Percentiles rank a stretch among this genome's conserved stretches.
Conservation (phyloP, 2,329 filamentous ascomycete species). For the Calonectria fujianensis region DNA sequence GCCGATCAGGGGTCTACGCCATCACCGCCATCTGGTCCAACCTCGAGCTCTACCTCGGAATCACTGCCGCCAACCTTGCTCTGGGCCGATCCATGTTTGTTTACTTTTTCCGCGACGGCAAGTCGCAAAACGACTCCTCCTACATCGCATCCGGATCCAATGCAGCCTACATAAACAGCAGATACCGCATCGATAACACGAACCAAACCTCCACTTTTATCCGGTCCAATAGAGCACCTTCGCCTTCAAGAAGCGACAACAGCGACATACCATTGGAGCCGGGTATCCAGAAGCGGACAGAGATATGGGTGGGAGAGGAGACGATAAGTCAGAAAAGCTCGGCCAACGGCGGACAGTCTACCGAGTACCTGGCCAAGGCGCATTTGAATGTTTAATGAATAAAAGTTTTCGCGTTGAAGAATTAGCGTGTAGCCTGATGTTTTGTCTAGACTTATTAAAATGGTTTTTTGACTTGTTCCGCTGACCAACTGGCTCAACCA, state of each 20-base stretch:
- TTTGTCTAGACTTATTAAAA: no score
- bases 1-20: slow-evolving; percentile 54
- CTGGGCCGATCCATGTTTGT: slow-evolving; percentile 49
- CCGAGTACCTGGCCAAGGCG: background rate
- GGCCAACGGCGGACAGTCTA: background rate
- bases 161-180: slow-evolving; percentile 35
- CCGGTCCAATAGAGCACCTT: slow-evolving; percentile 28
- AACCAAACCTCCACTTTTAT: slow-evolving; percentile 28
- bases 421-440: background rate
- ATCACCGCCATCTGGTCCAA: slow-evolving; percentile 63
- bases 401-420: background rate
- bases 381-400: background rate
- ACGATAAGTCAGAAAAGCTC: background rate
- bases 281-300: slow-evolving; percentile 30
- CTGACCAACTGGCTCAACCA: no score
- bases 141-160: slow-evolving; percentile 39
- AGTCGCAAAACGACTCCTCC: slow-evolving; percentile 33
- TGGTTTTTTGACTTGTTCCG: no score
- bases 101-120: slow-evolving; percentile 41
- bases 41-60: slow-evolving; percentile 61
- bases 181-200: slow-evolving; percentile 35
- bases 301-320: slow-evolving; percentile 40
- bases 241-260: slow-evolving; percentile 40
- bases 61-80: slow-evolving; percentile 59
- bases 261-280: slow-evolving; percentile 49